Base-by-base conservation (phyloP, 129 eudicot species). In the Artemisia argyi region DNA sequence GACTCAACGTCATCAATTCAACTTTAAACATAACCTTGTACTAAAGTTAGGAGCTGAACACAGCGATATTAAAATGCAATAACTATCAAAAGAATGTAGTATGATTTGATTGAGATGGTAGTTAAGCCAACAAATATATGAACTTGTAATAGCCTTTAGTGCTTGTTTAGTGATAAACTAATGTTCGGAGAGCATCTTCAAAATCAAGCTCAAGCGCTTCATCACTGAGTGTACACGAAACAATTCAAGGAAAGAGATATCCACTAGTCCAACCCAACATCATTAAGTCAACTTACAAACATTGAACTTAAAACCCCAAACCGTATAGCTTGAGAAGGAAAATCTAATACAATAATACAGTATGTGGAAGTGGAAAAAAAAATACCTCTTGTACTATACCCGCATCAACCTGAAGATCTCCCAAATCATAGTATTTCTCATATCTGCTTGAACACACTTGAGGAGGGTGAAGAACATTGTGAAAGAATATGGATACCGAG, bases 381-480 rank as follows among this genome's bases (percentile, higher is more conserved):
- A 57, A 73, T 80, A 93, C 98, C 98, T 87, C 98, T 69, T 64
- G 56, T 86, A 39, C 90, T 79, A 78, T 76, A 42, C 81, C 87
- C 73, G 90, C 82, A 70, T 81, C 84, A 75, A 78, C 84, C 52
- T 89, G 87, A 58, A 89, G 76, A 79, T 80, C 85, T 78, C 87
- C 91, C 84, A 92, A 73, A 74, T 85, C 91, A 76, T 83, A 82
- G 73, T 85, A 87, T 74, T 88, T 85, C 65, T 89, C 91, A 65
- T 73, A 72, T 75, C 72, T 84, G 71, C 77, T 82, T 56, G 92
- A 78, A 78, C 73, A 79, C 52, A 56, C 61, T 70, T 54, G 86
- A 44, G 99, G 99, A 72, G 97, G 98, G 58, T 76, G 91, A 61
- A 94, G 96, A 58, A 88, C 90, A 53, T 94, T 90, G 82, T 85